Percentiles rank a stretch among this genome's conserved stretches.
phyloP scores from a whole-genome alignment of 2,329 filamentous ascomycete genomes.

The Macrophomina phaseolina region DNA sequence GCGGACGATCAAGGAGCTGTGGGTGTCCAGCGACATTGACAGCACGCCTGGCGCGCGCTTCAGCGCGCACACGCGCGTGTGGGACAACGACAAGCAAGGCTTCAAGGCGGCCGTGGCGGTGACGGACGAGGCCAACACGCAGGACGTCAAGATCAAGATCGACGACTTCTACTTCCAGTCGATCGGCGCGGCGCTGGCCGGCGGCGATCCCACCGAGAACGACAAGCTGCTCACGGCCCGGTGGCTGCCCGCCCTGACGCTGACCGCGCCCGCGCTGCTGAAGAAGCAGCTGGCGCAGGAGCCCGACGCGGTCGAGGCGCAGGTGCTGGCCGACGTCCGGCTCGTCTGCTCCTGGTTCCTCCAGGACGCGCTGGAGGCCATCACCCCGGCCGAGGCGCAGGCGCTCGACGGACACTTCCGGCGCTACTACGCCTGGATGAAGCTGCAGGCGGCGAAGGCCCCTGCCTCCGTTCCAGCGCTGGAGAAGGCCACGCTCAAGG shows the following conservation, averaged over 20 bases:
- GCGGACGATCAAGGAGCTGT: constrained; percentile 4
- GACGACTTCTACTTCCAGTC: constrained; percentile 1
- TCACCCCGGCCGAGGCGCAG: neutral
- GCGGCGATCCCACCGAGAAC: neutral
- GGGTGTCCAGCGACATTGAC: neutral
- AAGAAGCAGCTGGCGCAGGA: neutral
- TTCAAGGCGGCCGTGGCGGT: neutral
- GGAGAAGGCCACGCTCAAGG: neutral
- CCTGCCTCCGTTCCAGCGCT: neutral
- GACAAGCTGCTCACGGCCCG: neutral
- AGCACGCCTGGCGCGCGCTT: neutral
- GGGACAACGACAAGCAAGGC: neutral
- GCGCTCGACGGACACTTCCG: neutral
- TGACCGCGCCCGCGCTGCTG: neutral
- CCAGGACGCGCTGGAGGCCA: neutral
- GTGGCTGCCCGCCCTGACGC: neutral
- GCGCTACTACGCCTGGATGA: constrained; percentile 6
- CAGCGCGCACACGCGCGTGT: neutral
- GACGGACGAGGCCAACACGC: neutral
- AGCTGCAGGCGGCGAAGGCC: neutral
- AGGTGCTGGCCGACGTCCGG: neutral
- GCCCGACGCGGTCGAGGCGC: neutral
- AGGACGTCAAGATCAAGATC: neutral
- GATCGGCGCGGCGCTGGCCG: neutral
- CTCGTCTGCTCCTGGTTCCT: neutral